Evolutionary conservation across 2,329 filamentous ascomycete genomes (phyloP), one percentile per base, ranked within the genome.

Genomic region (Shiraia sp.): DNA sequence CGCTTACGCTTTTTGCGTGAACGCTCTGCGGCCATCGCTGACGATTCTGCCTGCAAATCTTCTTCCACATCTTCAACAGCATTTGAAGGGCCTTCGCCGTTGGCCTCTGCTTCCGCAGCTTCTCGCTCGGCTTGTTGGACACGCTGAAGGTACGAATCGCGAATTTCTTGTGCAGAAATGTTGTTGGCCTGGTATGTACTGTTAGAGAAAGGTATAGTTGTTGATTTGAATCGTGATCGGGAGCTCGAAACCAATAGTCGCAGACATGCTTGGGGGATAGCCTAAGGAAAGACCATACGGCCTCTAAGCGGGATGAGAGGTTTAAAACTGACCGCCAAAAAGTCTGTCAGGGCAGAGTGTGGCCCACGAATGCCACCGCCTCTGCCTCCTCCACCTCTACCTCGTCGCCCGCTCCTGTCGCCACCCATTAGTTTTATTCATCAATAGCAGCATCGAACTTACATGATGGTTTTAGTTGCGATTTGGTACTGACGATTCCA

Each of bases 301-400:
- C n/a, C n/a, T n/a, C n/a, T n/a, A n/a, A n/a, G n/a, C n/a, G n/a
- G n/a, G n/a, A n/a, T n/a, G n/a, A n/a, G n/a, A n/a, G n/a, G n/a
- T n/a, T n/a, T n/a, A 16, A 46, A 30, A 70, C 77, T 63, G 70
- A 81, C 80, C 34, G 83, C 83, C 39, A 86, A 71, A 56, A 86
- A 87, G 59, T 86, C 82, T 6, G 83, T 87, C 58, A 87, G 70
- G 10, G 84, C 84, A 44, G 82, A 86, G 53, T 83, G 83, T 68
- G 82, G 82, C 2, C 78, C 78, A 35, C 78, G 75, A 55, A 80
- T 80, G 22, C 15, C 35, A 47, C 73, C 58, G 16, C 55, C 70
- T 25, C 38, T 16, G 13, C 52, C 59, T 53, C 78, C 77, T 32
- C 49, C 49, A 48, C 52, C 58, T 53, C 79, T 77, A 33, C 48